A percentile compares a stretch with the other conserved stretches of the same genome.
Conservation (phyloP, 2,329 filamentous ascomycete genomes). For the Ceratocystis variospora region DNA sequence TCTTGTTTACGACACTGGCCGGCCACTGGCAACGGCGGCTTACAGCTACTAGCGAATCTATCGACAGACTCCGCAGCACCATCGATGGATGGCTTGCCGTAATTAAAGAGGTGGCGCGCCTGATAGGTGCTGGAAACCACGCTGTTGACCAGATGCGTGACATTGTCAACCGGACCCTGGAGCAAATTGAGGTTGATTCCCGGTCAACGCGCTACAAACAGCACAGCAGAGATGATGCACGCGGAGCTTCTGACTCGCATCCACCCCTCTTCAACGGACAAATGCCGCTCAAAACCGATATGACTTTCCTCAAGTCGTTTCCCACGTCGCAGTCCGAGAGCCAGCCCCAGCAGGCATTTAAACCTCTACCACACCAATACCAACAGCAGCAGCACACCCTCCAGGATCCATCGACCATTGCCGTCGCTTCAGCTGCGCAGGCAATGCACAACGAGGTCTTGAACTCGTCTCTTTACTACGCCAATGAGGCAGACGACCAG, state of each 20-base stretch:
- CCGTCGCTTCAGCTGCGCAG: background rate
- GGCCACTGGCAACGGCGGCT: conserved; percentile 54
- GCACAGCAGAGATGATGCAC: background rate
- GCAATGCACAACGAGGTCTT: background rate
- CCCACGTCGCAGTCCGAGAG: background rate
- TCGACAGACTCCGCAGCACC: conserved; percentile 47
- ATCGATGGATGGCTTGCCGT: conserved; percentile 58
- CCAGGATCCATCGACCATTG: background rate
- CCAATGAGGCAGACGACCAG: background rate
- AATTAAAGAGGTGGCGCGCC: conserved; percentile 48
- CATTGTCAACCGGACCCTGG: conserved; percentile 39
- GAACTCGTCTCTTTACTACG: background rate
- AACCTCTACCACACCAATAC: background rate
- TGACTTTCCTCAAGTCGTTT: conserved; percentile 10
- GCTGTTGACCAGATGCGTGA: conserved; percentile 33
- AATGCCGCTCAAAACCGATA: background rate
- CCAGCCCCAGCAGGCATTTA: background rate
- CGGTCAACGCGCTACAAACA: background rate
- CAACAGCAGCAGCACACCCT: background rate
- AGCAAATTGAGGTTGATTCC: conserved; percentile 32
- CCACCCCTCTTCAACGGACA: background rate
- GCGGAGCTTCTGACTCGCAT: background rate
- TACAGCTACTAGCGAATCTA: conserved; percentile 42
- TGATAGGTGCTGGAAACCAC: conserved; percentile 37
- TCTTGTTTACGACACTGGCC: conserved; percentile 59